Conservation (phyloP, 1,284 basidiomycete species). For the Sanghuangporus baumii region DNA sequence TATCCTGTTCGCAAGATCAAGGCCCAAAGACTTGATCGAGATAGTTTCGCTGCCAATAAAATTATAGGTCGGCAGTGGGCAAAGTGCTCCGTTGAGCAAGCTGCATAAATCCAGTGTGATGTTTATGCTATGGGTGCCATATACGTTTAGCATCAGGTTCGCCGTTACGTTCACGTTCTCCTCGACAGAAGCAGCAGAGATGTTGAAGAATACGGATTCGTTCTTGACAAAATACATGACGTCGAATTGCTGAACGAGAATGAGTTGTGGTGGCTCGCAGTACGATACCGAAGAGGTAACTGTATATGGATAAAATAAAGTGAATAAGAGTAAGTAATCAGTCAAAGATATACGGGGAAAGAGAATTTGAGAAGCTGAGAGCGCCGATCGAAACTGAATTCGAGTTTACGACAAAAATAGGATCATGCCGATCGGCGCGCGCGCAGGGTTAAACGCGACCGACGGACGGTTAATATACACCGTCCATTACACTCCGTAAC, state of each 20-base stretch:
- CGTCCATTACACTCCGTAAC: no score
- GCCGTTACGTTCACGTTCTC: conserved; percentile 74
- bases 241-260: conserved; percentile 80
- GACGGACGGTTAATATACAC: no score
- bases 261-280: conserved; percentile 73
- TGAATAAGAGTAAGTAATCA: neutral
- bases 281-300: conserved; percentile 87
- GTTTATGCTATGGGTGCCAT: conserved; percentile 76
- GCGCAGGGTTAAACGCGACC: no score
- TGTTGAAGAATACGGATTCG: conserved; percentile 66
- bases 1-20: conserved; percentile 51
- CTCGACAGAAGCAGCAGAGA: conserved; percentile 70
- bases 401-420: neutral
- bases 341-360: neutral
- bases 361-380: neutral
- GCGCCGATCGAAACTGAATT: neutral
- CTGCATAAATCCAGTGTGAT: conserved; percentile 75
- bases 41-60: conserved; percentile 80
- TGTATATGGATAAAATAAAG: conserved; percentile 24
- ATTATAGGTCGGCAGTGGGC: conserved; percentile 82
- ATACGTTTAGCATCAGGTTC: conserved; percentile 75
- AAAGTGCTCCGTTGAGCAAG: conserved; percentile 73
- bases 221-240: conserved; percentile 70
- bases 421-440: no score
- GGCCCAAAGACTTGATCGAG: conserved; percentile 54